Evolutionary conservation across 768 basidiomycete species (phyloP).

Genomic region (Collybiopsis confluens): DNA sequence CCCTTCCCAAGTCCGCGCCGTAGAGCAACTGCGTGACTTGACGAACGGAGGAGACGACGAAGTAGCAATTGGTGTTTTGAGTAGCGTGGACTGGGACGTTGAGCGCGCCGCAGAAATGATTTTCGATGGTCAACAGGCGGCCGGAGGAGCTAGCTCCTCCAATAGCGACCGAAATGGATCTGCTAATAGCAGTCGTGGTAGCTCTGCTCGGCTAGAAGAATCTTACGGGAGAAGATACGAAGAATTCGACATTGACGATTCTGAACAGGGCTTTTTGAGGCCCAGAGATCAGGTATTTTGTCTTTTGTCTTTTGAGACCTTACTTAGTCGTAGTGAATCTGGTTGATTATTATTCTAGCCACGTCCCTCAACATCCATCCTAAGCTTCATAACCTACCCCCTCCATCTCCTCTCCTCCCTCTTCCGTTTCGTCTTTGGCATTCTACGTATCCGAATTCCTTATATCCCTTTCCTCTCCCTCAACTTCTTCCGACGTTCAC

Average conservation of each 20-base stretch:
- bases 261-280: conserved; percentile 26
- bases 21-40: conserved; percentile 50
- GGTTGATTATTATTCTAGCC: too few species aligned
- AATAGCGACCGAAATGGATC: conserved; percentile 8
- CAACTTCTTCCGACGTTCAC: conserved; percentile 38
- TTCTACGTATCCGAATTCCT: conserved; percentile 67
- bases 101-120: conserved; percentile 62
- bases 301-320: too few species aligned
- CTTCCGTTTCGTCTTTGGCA: conserved; percentile 60
- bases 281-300: conserved; percentile 12
- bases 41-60: conserved; percentile 60
- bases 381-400: conserved; percentile 53
- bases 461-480: conserved; percentile 47
- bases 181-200: neutral
- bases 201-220: conserved; percentile 9
- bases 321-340: too few species aligned
- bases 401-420: conserved; percentile 55
- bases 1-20: conserved; percentile 25
- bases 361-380: conserved; percentile 18
- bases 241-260: conserved; percentile 51
- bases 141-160: conserved; percentile 12
- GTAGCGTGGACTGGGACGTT: conserved; percentile 68
- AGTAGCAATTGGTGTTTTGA: conserved; percentile 54
- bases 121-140: conserved; percentile 33
- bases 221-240: conserved; percentile 20